A percentile compares a stretch with the other conserved stretches of the same genome.
Evolutionary conservation across 139 green algal species (phyloP).

Genomic region (Chlamydomonas sp.): DNA sequence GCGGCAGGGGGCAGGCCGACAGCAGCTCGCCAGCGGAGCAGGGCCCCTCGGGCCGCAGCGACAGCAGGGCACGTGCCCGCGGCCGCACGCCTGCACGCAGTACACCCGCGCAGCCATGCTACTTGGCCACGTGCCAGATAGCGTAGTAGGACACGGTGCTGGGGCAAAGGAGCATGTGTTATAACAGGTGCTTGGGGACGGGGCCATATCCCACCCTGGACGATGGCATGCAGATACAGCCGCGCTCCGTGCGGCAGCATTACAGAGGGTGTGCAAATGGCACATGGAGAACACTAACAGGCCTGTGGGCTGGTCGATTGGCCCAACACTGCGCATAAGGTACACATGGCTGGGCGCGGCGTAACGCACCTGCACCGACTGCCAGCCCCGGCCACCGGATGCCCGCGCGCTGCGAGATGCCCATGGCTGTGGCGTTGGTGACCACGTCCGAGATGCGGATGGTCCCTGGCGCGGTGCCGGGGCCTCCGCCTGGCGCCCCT

Average conservation of each 20-base stretch:
- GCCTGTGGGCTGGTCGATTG: neutral
- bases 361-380: constrained; percentile 8
- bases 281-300: neutral
- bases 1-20: constrained; percentile 17
- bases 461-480: neutral
- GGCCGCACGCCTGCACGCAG: constrained; percentile 9
- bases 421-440: constrained; percentile 32
- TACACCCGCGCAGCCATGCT: neutral
- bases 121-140: neutral
- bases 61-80: constrained; percentile 12
- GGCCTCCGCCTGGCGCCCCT: neutral
- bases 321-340: neutral
- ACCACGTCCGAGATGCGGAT: constrained; percentile 28
- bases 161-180: neutral
- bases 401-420: constrained; percentile 13
- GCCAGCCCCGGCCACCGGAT: constrained; percentile 33
- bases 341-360: neutral
- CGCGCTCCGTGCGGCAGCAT: no score
- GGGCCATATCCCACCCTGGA: no score
- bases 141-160: neutral
- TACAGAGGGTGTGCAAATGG: no score
- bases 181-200: no score
- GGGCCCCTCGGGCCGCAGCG: constrained; percentile 7
- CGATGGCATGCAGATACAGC: no score
- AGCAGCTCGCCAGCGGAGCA: constrained; percentile 4